Base-by-base conservation (phyloP, 2,329 filamentous ascomycete genomes). In the Chaetomiaceae sp. region DNA sequence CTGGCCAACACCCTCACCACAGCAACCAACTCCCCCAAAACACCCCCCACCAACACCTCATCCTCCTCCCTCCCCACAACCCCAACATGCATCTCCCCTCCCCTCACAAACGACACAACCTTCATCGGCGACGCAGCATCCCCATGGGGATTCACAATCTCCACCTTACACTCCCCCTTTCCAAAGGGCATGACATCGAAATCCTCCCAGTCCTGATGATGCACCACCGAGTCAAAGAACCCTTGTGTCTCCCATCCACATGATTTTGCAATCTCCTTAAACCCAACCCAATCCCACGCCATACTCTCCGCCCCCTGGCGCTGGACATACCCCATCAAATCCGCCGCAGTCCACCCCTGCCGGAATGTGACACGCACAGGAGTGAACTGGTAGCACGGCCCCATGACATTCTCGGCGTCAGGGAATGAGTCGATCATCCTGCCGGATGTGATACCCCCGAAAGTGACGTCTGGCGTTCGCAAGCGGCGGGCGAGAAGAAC, bases 311-410 rank as follows among this genome's bases (percentile, higher is more conserved):
- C 72, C 60, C 82, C 78, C 64, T 84, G 81, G 54, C 76, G 68
- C 66, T 84, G 79, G 23, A 84, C 74, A 51, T 71, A 67, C 14
- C 71, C 69, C 56, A 84, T 73, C 3, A 84, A 69, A 50, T 83
- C 78, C 1, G 72, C 55, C 0, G 69, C 77, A 3, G 74, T 80
- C 46, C 55, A 55, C 6, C 20, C 11, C 0, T 6, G 14, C 5
- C 67, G 50, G 61, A 87, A 80, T 22, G 68, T 69, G 11, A 87
- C 77, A 17, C 84, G 76, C 29, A 87, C 76, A 0, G 85, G 84
- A 1, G 85, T 75, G 62, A 86, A 83, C 61, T 87, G 83, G 74
- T 84, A 84, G 57, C 82, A 85, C 0, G 84, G 84, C 0, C 85
- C 85, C 43, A 81, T 74, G 44, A 85, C 79, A 47, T 71, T 70